Base-by-base conservation (phyloP, 2,329 filamentous ascomycete genomes). In the Aureobasidium namibiae region DNA sequence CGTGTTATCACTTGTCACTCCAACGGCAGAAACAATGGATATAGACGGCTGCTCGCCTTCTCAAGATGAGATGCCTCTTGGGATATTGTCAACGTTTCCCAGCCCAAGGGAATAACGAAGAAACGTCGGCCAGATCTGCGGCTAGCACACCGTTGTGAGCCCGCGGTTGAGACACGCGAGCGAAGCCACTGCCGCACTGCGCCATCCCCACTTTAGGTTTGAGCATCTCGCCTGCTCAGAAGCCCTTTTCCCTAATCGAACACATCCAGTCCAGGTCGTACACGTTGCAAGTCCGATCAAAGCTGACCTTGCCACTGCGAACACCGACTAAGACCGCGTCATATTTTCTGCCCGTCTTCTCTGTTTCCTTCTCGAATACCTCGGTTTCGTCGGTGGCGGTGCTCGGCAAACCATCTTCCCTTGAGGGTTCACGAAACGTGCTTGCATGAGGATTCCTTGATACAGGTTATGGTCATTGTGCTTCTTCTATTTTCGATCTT, bases 401-500 rank as follows among this genome's bases (percentile, higher is more conserved):
- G 54, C 42, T 36, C 38, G 54, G 54, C 42, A 46, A 13, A 45
- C 13, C 26, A 29, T 11, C 14, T 23, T 46, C 33, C 24, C 31
- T 21, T 42, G 23, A 42, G 36, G 42, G 41, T 48, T 57, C 54
- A 21, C 54, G 33, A 57, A 57, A 48, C 54, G 54, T 57, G 54
- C 54, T 38, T 57, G 54, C 54, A 57, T 57, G 48, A 42, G n/a
- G 18, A 56, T 34, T 45, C 52, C 26, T 16, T 31, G 34, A 42
- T 44, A 39, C 39, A 46, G 53, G 21, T n/a, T 48, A 57, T 42
- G 16, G 29, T 46, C 31, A 23, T 39, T 23, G 33, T 48, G 41
- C 26, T 48, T 46, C 44, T 57, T 57, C 54, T 57, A 57, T 57
- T 57, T 57, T 57, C 54, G 34, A 48, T 56, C 42, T 57, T n/a